Evolutionary conservation across 495 filamentous ascomycete genomes (phyloP).

Genomic region (Rusavskia elegans): DNA sequence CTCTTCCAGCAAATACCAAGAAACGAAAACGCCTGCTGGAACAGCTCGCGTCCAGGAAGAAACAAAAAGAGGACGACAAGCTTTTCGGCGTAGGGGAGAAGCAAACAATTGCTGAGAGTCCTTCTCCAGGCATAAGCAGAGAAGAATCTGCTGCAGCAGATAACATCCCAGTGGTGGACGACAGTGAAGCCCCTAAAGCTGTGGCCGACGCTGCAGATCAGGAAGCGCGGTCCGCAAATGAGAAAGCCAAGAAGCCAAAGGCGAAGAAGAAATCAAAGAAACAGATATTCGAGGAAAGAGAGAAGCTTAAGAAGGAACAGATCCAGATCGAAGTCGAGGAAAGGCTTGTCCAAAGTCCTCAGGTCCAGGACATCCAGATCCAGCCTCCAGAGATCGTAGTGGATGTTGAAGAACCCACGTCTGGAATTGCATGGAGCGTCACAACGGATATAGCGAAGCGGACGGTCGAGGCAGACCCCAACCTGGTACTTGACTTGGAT

Average conservation of each 20-base stretch:
- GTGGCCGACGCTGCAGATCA: no score
- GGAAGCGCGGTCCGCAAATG: background rate
- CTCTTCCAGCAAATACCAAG: conserved; percentile 31
- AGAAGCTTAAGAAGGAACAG: conserved; percentile 36
- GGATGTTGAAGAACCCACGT: conserved; percentile 10
- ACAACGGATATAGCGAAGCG: conserved; percentile 43
- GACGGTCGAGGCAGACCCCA: conserved; percentile 52
- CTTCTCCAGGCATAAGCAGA: conserved; percentile 22
- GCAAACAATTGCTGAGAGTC: conserved; percentile 21
- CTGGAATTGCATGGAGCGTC: conserved; percentile 36
- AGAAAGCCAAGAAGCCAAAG: conserved; percentile 25
- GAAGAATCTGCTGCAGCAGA: conserved; percentile 12
- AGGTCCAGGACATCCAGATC: conserved; percentile 10
- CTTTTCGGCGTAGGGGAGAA: conserved; percentile 47
- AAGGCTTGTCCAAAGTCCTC: conserved; percentile 11
- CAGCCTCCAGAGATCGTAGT: conserved; percentile 12
- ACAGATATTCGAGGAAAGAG: conserved; percentile 51
- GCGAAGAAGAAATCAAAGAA: conserved; percentile 58
- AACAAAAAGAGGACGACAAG: conserved; percentile 61
- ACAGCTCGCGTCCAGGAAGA: conserved; percentile 47
- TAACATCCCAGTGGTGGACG: conserved; percentile 1
- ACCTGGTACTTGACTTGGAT: conserved; percentile 52
- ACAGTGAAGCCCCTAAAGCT: conserved; percentile 4
- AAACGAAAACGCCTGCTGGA: conserved; percentile 57
- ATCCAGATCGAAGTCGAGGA: conserved; percentile 24